Evolutionary conservation across 768 basidiomycete genomes (phyloP).

Genomic region (Tricholoma sp.): DNA sequence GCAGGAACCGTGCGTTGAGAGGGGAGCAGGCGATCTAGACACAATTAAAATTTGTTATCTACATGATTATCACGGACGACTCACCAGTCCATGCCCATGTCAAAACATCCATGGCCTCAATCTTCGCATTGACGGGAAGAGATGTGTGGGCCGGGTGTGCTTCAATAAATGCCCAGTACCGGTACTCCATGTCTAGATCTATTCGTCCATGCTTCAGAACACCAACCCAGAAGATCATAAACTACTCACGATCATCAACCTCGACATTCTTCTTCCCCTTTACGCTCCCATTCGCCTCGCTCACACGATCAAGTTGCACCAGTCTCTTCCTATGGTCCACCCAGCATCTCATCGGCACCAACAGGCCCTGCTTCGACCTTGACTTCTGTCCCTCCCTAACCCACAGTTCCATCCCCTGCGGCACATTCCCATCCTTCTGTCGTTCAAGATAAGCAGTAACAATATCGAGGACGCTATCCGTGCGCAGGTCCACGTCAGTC

Average conservation of each 20-base stretch:
- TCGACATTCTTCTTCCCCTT: conserved; percentile 19
- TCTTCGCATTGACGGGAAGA: conserved; percentile 49
- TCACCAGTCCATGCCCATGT: conserved; percentile 78
- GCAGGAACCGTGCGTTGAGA: conserved; percentile 50
- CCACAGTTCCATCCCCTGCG: conserved; percentile 56
- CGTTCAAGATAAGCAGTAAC: conserved; percentile 45
- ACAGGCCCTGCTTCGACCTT: conserved; percentile 14
- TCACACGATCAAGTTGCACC: conserved; percentile 42
- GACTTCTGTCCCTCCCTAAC: conserved; percentile 36
- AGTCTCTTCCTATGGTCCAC: conserved; percentile 60
- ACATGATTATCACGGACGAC: conserved; percentile 8
- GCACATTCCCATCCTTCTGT: conserved; percentile 22
- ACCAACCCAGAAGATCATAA: not conserved
- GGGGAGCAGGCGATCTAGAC: conserved; percentile 62
- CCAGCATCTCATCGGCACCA: conserved; percentile 46
- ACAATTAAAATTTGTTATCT: not conserved
- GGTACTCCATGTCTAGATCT: conserved; percentile 74
- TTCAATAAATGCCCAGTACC: conserved; percentile 82
- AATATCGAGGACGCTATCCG: conserved; percentile 41
- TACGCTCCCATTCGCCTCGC: conserved; percentile 20
- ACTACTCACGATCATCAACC: conserved; percentile 42
- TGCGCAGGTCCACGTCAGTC: conserved; percentile 69
- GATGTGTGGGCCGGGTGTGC: conserved; percentile 68
- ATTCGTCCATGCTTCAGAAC: not conserved
- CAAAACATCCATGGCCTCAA: conserved; percentile 70